These are phyloP conservation scores for Flaveria sonorensis DNA, from an alignment of 129 eudicot genomes.

Conservation along the genomic window DNA sequence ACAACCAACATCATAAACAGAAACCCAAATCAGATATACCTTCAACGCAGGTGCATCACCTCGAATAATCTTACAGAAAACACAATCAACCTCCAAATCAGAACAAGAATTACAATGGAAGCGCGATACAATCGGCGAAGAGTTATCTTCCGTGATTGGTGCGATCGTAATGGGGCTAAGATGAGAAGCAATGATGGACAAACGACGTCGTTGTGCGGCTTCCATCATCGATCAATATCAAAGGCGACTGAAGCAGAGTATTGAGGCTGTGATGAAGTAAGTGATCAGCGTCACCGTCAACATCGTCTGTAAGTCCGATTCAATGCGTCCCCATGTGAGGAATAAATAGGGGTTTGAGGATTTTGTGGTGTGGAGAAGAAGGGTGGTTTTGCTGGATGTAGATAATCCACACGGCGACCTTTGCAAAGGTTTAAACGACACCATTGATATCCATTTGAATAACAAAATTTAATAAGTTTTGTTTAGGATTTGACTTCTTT, in stretches of 20 bases:
- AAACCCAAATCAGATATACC: slow-evolving; percentile 39
- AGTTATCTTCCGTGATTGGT: background rate
- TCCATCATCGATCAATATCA: slow-evolving; percentile 41
- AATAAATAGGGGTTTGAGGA: background rate
- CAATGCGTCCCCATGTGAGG: background rate
- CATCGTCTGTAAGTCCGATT: background rate
- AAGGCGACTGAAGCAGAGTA: background rate
- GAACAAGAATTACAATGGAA: slow-evolving; percentile 43
- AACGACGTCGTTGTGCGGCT: slow-evolving; percentile 50
- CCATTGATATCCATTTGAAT: too few relatives aligned
- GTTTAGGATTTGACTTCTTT: too few relatives aligned
- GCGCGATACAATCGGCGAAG: slow-evolving; percentile 12
- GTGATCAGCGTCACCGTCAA: slow-evolving; percentile 22
- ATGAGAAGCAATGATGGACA: slow-evolving; percentile 59
- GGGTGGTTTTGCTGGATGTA: slow-evolving; percentile 27
- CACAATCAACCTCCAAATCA: slow-evolving; percentile 45
- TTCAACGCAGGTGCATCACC: slow-evolving; percentile 83
- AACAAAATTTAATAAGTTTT: too few relatives aligned
- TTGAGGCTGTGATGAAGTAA: slow-evolving; percentile 9
- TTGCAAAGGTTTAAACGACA: background rate
- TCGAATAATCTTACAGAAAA: slow-evolving; percentile 75
- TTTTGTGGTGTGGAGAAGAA: slow-evolving; percentile 28
- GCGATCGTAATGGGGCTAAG: slow-evolving; percentile 34
- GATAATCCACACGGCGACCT: slow-evolving; percentile 21
- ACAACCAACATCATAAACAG: background rate